Base-by-base conservation (phyloP, 1,139 yeast species). In the Magnusiomyces fungicola region DNA sequence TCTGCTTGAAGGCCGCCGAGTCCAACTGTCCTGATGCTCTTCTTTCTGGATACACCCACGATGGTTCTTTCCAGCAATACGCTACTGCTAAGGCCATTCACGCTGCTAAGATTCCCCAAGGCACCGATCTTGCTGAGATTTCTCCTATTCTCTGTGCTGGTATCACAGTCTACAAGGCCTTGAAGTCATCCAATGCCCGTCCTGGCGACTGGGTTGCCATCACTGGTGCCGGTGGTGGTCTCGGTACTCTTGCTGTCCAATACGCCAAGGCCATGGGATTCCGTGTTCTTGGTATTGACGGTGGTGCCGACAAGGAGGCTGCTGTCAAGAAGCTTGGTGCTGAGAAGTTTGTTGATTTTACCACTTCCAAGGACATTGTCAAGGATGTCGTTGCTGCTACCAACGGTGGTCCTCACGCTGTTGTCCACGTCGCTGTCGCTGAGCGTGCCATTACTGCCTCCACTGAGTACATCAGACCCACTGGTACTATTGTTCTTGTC, bases 161-260 rank as follows among this genome's bases (percentile, higher is more conserved):
- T 69, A 78, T 84, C 69, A 84, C 94, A 47, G 90, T 83, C 52
- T 84, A 83, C 78, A 83, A 83, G 74, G 94, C 92, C 33, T 70
- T 84, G 61, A 83, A 83, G 74, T 78, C 81, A 46, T 82, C 90
- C 51, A 72, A 75, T 45, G 72, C 81, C 58, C 62, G 59, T 48
- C 79, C 90, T 47, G 94, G 92, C 62, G 79, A 84, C 62, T 83
- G 88, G 87, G 87, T 83, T 53, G 83, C 84, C 58, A 73, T 84
- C 60, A 79, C 87, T 55, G 94, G 95, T 69, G 90, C 90, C 51
- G 88, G 81, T 63, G 90, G 95, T 68, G 95, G 94, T 61, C 76
- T 85, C 61, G 95, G 95, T 55, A 78, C 90, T 46, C 71, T 84
- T 55, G 92, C 90, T 53, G 74, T 85, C 60, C 92, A 84, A 69